A percentile compares a stretch with the other conserved stretches of the same genome.
Evolutionary conservation across 176 grass and related monocot genomes (phyloP).

Genomic region (Rhynchospora breviuscula): DNA sequence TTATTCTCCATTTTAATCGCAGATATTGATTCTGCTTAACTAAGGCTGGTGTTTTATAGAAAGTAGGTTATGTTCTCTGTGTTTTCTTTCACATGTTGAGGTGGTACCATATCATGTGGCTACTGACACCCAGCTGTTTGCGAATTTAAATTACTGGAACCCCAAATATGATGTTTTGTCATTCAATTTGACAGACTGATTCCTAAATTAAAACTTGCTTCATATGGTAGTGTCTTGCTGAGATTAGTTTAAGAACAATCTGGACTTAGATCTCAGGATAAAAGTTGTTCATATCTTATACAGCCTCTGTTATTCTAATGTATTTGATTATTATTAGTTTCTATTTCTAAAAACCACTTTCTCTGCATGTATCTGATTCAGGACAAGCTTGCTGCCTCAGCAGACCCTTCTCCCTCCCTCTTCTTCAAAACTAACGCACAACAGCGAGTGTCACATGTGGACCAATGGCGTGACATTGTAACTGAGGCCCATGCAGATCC

Average conservation of each 20-base stretch:
- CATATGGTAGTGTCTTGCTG: not conserved
- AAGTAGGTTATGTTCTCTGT: not conserved
- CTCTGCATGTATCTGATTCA: slow-evolving; percentile 12
- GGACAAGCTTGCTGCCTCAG: slow-evolving; percentile 71
- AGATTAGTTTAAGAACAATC: not conserved
- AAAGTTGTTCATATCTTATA: not conserved
- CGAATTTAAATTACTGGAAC: not conserved
- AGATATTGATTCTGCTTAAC: not conserved
- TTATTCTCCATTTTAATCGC: not conserved
- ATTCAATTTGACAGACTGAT: not conserved
- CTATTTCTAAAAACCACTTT: not conserved
- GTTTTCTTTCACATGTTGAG: not conserved
- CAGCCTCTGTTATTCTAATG: not conserved
- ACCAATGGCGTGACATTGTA: slow-evolving; percentile 86
- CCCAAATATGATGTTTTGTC: not conserved
- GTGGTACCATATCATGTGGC: not conserved
- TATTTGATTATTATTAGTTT: not conserved
- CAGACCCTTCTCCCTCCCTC: slow-evolving; percentile 40
- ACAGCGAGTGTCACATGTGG: slow-evolving; percentile 78
- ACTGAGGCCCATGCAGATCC: slow-evolving; percentile 60
- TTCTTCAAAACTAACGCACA: slow-evolving; percentile 84
- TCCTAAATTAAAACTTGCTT: not conserved
- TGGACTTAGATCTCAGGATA: not conserved
- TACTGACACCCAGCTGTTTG: not conserved
- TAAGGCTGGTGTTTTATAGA: not conserved